Evolutionary conservation across 345 rosid species (phyloP).

Genomic region (Moricandia moricandioides): DNA sequence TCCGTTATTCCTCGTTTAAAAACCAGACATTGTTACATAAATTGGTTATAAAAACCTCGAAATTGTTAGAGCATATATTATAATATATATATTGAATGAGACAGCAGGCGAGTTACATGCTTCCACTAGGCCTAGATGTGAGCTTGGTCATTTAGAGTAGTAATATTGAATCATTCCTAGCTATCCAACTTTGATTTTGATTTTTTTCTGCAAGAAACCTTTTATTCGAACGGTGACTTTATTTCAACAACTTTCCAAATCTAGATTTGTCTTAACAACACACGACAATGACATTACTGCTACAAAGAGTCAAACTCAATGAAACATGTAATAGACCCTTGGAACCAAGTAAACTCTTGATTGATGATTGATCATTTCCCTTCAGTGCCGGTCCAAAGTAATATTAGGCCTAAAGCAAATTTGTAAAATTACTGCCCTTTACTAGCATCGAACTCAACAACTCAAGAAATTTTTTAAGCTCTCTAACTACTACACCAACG

Average conservation of each 20-base stretch:
- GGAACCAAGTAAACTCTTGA: constrained; percentile 76
- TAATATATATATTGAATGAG: background rate
- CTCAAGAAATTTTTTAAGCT: too few relatives aligned
- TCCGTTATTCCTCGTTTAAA: background rate
- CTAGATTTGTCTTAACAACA: constrained; percentile 6
- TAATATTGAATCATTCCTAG: constrained; percentile 8
- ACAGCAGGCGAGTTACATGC: background rate
- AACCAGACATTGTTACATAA: constrained; percentile 25
- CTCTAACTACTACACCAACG: too few relatives aligned
- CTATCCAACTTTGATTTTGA: background rate
- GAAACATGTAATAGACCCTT: constrained; percentile 28
- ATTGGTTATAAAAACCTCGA: constrained; percentile 9
- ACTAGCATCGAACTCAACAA: too few relatives aligned
- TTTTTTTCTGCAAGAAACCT: background rate
- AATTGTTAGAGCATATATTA: constrained; percentile 18
- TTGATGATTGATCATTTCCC: constrained; percentile 44
- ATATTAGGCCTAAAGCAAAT: too few relatives aligned
- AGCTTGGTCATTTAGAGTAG: constrained; percentile 11
- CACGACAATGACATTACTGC: background rate
- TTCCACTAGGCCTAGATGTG: background rate
- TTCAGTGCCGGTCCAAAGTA: too few relatives aligned
- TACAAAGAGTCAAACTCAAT: background rate
- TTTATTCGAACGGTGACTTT: background rate
- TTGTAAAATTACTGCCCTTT: too few relatives aligned
- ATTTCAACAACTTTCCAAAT: constrained; percentile 9